Evolutionary conservation across 2,329 filamentous ascomycete genomes (phyloP), one percentile per base, ranked within the genome.

Genomic region (Acephala macrosclerotiorum): DNA sequence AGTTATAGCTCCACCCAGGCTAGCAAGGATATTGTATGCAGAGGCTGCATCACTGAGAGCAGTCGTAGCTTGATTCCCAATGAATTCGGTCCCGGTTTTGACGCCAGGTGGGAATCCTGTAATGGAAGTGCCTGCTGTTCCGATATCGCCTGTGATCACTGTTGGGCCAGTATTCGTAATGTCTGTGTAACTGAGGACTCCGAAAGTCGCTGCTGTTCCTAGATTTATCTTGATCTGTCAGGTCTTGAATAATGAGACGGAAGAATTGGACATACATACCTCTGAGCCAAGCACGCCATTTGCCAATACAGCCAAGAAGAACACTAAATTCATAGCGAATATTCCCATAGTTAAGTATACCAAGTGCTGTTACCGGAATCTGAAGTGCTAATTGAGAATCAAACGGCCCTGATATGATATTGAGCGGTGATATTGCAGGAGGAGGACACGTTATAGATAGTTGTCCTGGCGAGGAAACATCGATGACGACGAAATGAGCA

Each of bases 31-130:
- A 33, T 62, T 65, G 59, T 66, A 71, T 3, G 68, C 63, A 11
- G 65, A 61, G 0, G 20, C 29, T 8, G 64, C 66, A 53, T 67
- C 66, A 18, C 57, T 57, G 58, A 61, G 42, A 12, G 62, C 63
- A 26, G 26, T 40, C 14, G 55, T 35, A 9, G 60, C 59, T 3
- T 29, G 33, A 16, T 20, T 49, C 11, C 35, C 42, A 14, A 49
- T 47, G 29, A 58, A 47, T 22, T 45, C 45, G 8, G 58, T 66
- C 11, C 68, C 68, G 18, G 51, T 60, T 35, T 29, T 59, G 8
- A 47, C 20, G 29, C 66, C 70, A 6, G 68, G 66, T 7, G 65
- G 66, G 49, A 71, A 70, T 14, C 70, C 70, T 3, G 60, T 70
- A 45, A 71, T 70, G 8, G 68, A 64, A 25, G 60, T 60, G 22